These are phyloP conservation scores for Sarocladium strictum DNA, from an alignment of 2,329 filamentous ascomycete species.

Conservation along the genomic window DNA sequence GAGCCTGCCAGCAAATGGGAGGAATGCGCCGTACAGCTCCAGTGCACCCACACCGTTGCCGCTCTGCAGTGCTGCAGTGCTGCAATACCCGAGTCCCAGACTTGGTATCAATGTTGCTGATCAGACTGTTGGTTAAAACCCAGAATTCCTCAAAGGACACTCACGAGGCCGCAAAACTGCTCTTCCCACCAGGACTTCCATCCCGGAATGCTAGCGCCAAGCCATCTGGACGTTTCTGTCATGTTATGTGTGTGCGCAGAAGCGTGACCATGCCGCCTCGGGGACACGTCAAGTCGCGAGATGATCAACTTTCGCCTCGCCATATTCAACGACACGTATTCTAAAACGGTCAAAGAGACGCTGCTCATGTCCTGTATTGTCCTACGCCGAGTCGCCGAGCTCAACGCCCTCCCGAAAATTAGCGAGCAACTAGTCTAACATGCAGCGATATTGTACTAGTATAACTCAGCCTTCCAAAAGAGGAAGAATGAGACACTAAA, in stretches of 20 bases:
- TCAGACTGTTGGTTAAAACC: neutral
- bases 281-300: neutral
- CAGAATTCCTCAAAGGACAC: neutral
- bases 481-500: neutral
- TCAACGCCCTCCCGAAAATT: neutral
- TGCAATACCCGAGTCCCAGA: neutral
- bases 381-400: slow-evolving; percentile 5
- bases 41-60: neutral
- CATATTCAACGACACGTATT: too few species aligned
- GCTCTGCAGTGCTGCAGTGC: too few species aligned
- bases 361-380: neutral
- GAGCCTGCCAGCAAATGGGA: neutral
- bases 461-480: neutral
- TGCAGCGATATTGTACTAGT: too few species aligned
- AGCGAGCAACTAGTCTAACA: slow-evolving; percentile 2
- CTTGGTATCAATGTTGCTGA: neutral
- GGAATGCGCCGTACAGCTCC: neutral
- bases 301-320: neutral
- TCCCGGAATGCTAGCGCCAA: neutral
- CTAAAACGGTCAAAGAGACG: too few species aligned
- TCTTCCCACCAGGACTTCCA: neutral
- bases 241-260: too few species aligned
- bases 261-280: neutral
- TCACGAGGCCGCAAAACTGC: neutral
- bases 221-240: neutral